Percentiles rank a stretch among this genome's conserved stretches.
Conservation (phyloP, 148 eudicot species). For the Salicornia ramosissima region DNA sequence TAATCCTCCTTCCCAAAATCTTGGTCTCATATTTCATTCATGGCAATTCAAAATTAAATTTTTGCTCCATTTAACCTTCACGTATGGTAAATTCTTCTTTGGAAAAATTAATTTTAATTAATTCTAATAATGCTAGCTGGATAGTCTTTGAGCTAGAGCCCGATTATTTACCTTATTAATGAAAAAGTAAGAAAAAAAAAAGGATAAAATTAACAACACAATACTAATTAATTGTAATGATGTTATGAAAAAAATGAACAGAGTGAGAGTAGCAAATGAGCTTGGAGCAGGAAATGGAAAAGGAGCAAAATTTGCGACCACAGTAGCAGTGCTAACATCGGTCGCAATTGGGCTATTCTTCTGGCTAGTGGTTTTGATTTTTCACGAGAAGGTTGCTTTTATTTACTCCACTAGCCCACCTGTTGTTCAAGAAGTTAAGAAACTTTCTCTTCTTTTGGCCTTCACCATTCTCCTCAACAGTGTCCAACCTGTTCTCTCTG, state of each 20-base stretch:
- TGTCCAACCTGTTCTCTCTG: slow-evolving; percentile 61
- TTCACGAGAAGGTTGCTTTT: slow-evolving; percentile 42
- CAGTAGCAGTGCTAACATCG: slow-evolving; percentile 44
- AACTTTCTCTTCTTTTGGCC: slow-evolving; percentile 43
- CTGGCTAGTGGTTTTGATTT: slow-evolving; percentile 34
- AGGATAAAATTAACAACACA: too few relatives aligned
- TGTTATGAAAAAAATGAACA: slow-evolving; percentile 15
- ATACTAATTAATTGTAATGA: too few relatives aligned
- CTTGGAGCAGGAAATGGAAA: slow-evolving; percentile 63
- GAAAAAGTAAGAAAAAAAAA: too few relatives aligned
- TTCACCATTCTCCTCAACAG: slow-evolving; percentile 63
- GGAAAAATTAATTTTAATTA: too few relatives aligned
- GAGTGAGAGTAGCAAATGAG: slow-evolving; percentile 60
- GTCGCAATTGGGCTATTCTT: slow-evolving; percentile 44
- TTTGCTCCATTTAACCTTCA: too few relatives aligned
- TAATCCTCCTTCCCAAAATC: too few relatives aligned
- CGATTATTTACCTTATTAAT: too few relatives aligned
- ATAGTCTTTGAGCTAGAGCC: too few relatives aligned
- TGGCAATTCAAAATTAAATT: too few relatives aligned
- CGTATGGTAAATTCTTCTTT: too few relatives aligned
- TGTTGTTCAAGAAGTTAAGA: slow-evolving; percentile 40
- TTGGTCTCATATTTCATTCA: too few relatives aligned
- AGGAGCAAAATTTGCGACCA: slow-evolving; percentile 59
- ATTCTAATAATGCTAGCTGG: too few relatives aligned
- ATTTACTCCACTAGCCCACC: slow-evolving; percentile 44